Percentiles rank a stretch among this genome's conserved stretches.
Conservation (phyloP, 75 land plant genomes). For the Azolla pinnata region DNA sequence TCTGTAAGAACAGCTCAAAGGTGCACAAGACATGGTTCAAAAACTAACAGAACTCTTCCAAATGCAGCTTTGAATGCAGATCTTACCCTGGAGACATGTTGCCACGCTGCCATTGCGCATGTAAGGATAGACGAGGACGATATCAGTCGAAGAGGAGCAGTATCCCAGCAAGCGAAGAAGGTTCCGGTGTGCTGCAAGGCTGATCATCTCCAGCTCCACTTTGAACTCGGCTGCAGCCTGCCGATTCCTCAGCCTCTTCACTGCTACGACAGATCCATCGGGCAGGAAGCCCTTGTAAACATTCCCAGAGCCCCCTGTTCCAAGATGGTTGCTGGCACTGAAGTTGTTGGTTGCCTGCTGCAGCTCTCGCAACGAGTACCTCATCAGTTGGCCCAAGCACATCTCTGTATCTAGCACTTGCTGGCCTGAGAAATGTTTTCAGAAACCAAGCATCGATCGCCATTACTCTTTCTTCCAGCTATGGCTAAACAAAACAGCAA, state of each 20-base stretch:
- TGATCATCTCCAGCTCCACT: slow-evolving; percentile 81
- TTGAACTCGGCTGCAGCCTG: slow-evolving; percentile 56
- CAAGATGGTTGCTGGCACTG: slow-evolving; percentile 57
- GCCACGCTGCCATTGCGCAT: slow-evolving; percentile 91
- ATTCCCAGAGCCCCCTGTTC: slow-evolving; percentile 75
- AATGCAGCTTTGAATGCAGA: too few relatives aligned
- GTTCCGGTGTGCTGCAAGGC: slow-evolving; percentile 73
- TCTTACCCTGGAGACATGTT: slow-evolving; percentile 82
- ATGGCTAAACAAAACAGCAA: too few relatives aligned
- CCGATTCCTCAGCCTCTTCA: slow-evolving; percentile 74
- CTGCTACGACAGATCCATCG: slow-evolving; percentile 74
- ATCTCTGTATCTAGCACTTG: slow-evolving; percentile 38
- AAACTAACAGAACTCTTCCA: too few relatives aligned
- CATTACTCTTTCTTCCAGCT: too few relatives aligned
- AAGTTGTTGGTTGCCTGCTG: slow-evolving; percentile 64
- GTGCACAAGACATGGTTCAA: neutral
- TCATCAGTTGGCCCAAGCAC: slow-evolving; percentile 59
- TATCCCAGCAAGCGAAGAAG: slow-evolving; percentile 62
- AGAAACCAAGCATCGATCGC: neutral
- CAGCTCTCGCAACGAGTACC: slow-evolving; percentile 61
- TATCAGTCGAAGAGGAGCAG: slow-evolving; percentile 56
- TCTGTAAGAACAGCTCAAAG: neutral
- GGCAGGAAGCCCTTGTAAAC: slow-evolving; percentile 68
- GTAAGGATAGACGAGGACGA: slow-evolving; percentile 67
- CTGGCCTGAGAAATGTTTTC: slow-evolving; percentile 28